phyloP scores from a whole-genome alignment of 1,284 basidiomycete genomes.

The Cystobasidium sp. region DNA sequence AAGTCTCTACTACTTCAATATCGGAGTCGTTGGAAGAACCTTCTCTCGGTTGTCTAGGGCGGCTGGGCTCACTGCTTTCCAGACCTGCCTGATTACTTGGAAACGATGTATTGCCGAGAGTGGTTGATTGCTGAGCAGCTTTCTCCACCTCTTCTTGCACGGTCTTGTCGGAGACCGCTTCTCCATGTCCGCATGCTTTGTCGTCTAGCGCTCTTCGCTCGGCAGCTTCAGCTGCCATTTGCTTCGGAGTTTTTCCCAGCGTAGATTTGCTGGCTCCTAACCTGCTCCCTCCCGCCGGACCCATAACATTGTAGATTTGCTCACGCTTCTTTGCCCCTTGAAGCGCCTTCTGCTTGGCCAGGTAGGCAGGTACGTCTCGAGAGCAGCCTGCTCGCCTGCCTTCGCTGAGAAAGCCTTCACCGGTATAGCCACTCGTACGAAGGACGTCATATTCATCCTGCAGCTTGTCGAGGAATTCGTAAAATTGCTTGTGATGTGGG shows the following conservation, averaged over 20 bases:
- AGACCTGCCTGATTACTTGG: neutral
- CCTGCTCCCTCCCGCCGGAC: constrained; percentile 57
- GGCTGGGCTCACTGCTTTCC: neutral
- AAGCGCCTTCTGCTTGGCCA: constrained; percentile 69
- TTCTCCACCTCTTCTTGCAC: constrained; percentile 30
- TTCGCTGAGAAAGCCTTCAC: constrained; percentile 76
- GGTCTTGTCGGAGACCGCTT: constrained; percentile 37
- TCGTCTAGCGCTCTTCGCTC: constrained; percentile 74
- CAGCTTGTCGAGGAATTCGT: constrained; percentile 73
- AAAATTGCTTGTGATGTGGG: constrained; percentile 77
- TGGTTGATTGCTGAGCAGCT: constrained; percentile 1
- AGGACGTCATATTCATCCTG: constrained; percentile 81
- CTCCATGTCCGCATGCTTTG: constrained; percentile 67
- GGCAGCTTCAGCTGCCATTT: constrained; percentile 82
- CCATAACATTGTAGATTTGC: constrained; percentile 61
- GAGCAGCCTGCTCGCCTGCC: constrained; percentile 70
- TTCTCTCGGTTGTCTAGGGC: neutral
- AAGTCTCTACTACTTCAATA: constrained; percentile 15
- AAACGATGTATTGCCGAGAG: neutral
- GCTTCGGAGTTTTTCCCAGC: constrained; percentile 65
- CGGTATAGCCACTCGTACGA: constrained; percentile 70
- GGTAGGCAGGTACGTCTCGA: constrained; percentile 67
- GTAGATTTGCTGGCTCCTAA: constrained; percentile 49
- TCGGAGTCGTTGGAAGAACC: constrained; percentile 25
- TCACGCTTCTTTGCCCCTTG: constrained; percentile 75